Evolutionary conservation across 2,329 filamentous ascomycete species (phyloP).

Genomic region (Sclerotinia minor): DNA sequence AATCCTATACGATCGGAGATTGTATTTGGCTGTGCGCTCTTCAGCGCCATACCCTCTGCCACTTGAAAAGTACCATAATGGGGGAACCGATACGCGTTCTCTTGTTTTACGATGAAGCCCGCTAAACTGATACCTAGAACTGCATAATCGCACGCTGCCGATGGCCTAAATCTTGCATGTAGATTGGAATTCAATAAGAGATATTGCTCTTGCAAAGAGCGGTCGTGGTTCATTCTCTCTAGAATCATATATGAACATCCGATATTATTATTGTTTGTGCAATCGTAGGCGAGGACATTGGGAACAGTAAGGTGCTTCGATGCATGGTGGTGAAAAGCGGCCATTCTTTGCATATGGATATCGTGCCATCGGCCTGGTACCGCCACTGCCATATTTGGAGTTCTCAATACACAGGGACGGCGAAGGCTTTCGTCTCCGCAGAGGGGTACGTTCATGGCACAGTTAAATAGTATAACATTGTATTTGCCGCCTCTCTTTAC

Average conservation of each 20-base stretch:
- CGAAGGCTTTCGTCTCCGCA: accelerated
- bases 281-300: background rate
- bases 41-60: background rate
- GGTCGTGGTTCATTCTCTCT: background rate
- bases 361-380: background rate
- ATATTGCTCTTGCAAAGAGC: background rate
- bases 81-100: background rate
- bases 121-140: background rate
- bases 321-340: background rate
- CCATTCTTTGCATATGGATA: background rate
- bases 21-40: background rate
- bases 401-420: background rate
- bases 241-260: background rate
- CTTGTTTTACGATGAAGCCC: background rate
- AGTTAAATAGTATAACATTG: background rate
- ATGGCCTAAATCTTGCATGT: no score
- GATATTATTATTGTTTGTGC: background rate
- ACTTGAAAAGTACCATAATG: background rate
- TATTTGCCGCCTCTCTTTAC: background rate
- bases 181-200: background rate
- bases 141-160: background rate
- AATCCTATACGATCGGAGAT: background rate
- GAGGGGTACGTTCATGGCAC: background rate
- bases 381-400: background rate
- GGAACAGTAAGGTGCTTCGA: background rate